These are phyloP conservation scores for Ministeria vibrans DNA, from an alignment of 78 protist genomes.

Conservation along the genomic window DNA sequence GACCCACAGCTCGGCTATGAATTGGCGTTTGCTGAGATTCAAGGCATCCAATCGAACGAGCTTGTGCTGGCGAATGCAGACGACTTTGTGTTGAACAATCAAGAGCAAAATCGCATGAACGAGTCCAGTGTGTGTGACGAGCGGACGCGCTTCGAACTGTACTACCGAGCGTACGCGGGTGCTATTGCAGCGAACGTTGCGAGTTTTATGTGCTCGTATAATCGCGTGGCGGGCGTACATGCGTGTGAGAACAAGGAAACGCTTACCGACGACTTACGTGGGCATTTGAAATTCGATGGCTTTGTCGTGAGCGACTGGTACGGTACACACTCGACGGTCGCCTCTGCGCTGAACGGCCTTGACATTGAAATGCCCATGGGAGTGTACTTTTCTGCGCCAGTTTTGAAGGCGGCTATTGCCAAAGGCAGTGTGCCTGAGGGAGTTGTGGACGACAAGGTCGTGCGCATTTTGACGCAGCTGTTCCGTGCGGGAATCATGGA, in stretches of 20 bases:
- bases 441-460: conserved; percentile 11
- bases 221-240: conserved; percentile 4
- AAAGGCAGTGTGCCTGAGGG: neutral
- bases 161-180: conserved; percentile 20
- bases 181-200: conserved; percentile 10
- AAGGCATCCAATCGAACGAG: conserved; percentile 8
- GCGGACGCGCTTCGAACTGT: conserved; percentile 26
- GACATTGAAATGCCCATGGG: conserved; percentile 20
- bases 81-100: conserved; percentile 18
- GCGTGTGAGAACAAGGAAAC: neutral
- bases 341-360: conserved; percentile 6
- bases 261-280: neutral
- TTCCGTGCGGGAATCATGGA: neutral
- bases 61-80: neutral
- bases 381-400: conserved; percentile 6
- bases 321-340: conserved; percentile 8
- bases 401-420: neutral
- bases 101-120: conserved; percentile 9
- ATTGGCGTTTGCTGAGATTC: neutral
- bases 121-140: neutral
- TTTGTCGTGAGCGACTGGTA: conserved; percentile 34
- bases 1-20: neutral
- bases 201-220: conserved; percentile 25
- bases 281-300: neutral
- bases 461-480: neutral